Evolutionary conservation across 148 eudicot species (phyloP).

Genomic region (Chenopodium berlandieri): DNA sequence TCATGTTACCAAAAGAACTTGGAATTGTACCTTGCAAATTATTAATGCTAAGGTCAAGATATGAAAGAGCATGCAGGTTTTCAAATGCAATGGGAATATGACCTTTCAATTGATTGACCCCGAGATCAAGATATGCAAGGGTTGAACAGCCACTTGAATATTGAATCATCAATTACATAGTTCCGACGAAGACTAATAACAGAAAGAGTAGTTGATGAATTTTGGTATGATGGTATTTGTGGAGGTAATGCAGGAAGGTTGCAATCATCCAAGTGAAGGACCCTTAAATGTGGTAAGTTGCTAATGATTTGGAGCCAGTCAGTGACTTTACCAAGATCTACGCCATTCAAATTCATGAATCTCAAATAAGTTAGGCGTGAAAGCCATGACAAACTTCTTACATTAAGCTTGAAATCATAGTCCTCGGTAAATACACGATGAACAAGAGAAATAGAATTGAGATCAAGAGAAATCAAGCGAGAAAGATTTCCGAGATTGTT

Average conservation of each 20-base stretch:
- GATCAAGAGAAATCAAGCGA: background rate
- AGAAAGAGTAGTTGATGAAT: background rate
- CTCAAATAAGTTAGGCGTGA: background rate
- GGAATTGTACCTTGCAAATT: background rate
- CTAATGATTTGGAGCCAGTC: background rate
- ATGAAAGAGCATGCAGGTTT: too few species aligned
- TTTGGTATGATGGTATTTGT: too few species aligned
- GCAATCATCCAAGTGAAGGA: background rate
- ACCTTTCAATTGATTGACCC: too few species aligned
- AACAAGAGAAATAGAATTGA: too few species aligned
- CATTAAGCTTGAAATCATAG: too few species aligned
- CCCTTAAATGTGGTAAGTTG: conserved; percentile 3
- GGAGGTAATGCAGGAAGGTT: background rate
- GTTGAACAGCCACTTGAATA: too few species aligned
- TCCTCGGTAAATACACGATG: too few species aligned
- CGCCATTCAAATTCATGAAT: background rate
- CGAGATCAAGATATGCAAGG: too few species aligned
- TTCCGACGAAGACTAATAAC: too few species aligned
- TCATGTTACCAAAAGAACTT: background rate
- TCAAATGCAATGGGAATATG: too few species aligned
- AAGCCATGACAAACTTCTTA: background rate
- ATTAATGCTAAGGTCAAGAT: background rate
- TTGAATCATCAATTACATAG: too few species aligned
- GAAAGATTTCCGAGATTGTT: conserved; percentile 6
- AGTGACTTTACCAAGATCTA: conserved; percentile 4